Evolutionary conservation across 208 protist genomes (phyloP).

Genomic region (Trypanosoma mega): DNA sequence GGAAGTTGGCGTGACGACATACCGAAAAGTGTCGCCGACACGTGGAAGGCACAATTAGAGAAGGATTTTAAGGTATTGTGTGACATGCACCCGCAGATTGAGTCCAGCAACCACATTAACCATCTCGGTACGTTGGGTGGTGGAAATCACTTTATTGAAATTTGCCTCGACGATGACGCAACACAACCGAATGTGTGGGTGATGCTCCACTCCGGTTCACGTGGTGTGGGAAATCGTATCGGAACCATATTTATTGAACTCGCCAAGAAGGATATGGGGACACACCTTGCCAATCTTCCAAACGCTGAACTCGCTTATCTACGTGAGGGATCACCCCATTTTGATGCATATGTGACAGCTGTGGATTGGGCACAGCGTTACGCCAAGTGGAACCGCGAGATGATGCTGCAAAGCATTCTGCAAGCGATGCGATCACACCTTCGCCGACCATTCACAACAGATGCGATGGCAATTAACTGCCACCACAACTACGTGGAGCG

Average conservation of each 20-base stretch:
- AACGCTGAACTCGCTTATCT: slow-evolving; percentile 80
- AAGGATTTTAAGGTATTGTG: slow-evolving; percentile 67
- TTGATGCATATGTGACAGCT: slow-evolving; percentile 80
- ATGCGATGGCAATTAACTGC: slow-evolving; percentile 75
- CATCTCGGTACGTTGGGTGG: slow-evolving; percentile 89
- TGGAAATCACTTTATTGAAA: slow-evolving; percentile 92
- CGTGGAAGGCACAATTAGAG: slow-evolving; percentile 65
- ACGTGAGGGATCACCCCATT: slow-evolving; percentile 68
- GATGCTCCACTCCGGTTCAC: slow-evolving; percentile 90
- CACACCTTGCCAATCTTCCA: slow-evolving; percentile 43
- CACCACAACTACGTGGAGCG: slow-evolving; percentile 92
- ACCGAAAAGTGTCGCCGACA: slow-evolving; percentile 36
- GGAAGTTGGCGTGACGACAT: slow-evolving; percentile 64
- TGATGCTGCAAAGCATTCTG: slow-evolving; percentile 82
- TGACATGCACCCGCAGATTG: slow-evolving; percentile 39
- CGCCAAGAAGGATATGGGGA: slow-evolving; percentile 80
- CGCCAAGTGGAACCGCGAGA: slow-evolving; percentile 70
- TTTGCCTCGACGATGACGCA: slow-evolving; percentile 73
- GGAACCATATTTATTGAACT: slow-evolving; percentile 79
- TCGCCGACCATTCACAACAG: slow-evolving; percentile 37
- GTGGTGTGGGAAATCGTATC: slow-evolving; percentile 90
- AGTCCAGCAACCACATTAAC: slow-evolving; percentile 68
- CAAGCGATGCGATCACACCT: slow-evolving; percentile 47
- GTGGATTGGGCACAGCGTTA: slow-evolving; percentile 86
- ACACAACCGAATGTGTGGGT: slow-evolving; percentile 64